Evolutionary conservation across 169 alveolate genomes (phyloP), one percentile per base, ranked within the genome.

Genomic region (Plasmodium knowlesi): DNA sequence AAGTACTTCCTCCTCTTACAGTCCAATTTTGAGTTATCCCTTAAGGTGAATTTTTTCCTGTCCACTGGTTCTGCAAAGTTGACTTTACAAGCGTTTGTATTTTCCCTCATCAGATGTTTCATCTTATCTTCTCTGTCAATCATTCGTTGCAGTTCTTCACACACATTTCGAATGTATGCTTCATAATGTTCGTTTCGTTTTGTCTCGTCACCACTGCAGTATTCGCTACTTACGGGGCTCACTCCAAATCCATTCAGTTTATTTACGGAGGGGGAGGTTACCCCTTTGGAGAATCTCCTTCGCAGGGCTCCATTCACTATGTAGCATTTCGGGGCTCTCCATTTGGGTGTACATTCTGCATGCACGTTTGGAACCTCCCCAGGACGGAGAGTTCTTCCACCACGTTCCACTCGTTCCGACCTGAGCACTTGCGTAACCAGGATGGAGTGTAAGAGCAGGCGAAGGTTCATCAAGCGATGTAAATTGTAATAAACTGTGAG

Each of bases 21-120:
- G n/a, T 53, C 82, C 80, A 30, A 14, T 14, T 16, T 50, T 1
- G 14, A 14, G 32, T 79, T 73, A 61, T 43, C 16, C 19, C 71
- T 67, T 70, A 41, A 79, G 12, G 50, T 73, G 82, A 79, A 89
- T 1, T 16, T 70, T 16, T 8, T 79, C 28, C 37, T 34, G 32
- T 16, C 53, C 50, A 81, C 6, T 9, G 94, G 94, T 0, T 79
- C 46, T 67, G 30, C 12, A 22, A 79, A 61, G 28, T 34, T 79
- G 8, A 79, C 34, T 81, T 34, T 80, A 37, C 81, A 80, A 16
- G 25, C 32, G 30, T 61, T 25, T 19, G 32, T 73, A 28, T 71
- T 6, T 89, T 22, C 73, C 10, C 41, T 30, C 53, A 89, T 80
- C n/a, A 89, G 71, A 34, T 89, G 76, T 12, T 19, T 54, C 34